A percentile compares a stretch with the other conserved stretches of the same genome.
These are phyloP conservation scores for Parathielavia appendiculata DNA, from an alignment of 495 filamentous ascomycete species.

Conservation along the genomic window DNA sequence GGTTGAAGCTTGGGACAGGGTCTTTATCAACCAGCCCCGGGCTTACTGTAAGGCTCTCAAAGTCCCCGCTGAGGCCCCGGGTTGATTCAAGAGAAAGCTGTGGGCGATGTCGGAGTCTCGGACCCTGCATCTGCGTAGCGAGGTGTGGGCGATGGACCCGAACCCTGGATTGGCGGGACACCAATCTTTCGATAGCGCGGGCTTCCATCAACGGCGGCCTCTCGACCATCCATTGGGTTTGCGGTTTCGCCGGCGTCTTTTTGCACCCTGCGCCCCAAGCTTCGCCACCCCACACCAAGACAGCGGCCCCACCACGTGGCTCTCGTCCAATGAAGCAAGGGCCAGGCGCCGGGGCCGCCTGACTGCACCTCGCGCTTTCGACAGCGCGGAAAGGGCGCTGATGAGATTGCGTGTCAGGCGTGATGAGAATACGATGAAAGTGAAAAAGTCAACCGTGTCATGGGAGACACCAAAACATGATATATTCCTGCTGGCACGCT, in stretches of 20 bases:
- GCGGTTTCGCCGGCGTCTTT: neutral
- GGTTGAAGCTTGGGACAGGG: neutral
- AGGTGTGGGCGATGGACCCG: too few species aligned
- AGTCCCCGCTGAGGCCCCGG: neutral
- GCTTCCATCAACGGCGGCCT: too few species aligned
- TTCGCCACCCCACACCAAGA: constrained; percentile 1
- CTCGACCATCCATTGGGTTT: too few species aligned
- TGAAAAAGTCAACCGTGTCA: neutral
- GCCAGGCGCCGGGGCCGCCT: neutral
- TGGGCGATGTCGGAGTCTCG: neutral
- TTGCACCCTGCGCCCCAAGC: constrained; percentile 3
- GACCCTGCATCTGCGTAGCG: neutral
- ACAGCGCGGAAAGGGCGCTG: neutral
- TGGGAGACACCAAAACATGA: neutral
- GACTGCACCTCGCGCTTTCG: neutral
- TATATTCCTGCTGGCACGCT: neutral
- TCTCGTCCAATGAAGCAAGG: neutral
- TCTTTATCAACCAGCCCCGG: constrained; percentile 7
- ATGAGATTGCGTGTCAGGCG: constrained; percentile 3
- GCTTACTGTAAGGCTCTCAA: constrained; percentile 7
- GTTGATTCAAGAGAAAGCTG: too few species aligned
- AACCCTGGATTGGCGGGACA: neutral
- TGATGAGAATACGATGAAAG: neutral
- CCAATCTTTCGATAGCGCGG: too few species aligned
- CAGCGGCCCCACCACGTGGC: constrained; percentile 1